A percentile compares a stretch with the other conserved stretches of the same genome.
These are phyloP conservation scores for Aspergillus nomiae DNA, from an alignment of 2,329 filamentous ascomycete genomes.

Conservation along the genomic window DNA sequence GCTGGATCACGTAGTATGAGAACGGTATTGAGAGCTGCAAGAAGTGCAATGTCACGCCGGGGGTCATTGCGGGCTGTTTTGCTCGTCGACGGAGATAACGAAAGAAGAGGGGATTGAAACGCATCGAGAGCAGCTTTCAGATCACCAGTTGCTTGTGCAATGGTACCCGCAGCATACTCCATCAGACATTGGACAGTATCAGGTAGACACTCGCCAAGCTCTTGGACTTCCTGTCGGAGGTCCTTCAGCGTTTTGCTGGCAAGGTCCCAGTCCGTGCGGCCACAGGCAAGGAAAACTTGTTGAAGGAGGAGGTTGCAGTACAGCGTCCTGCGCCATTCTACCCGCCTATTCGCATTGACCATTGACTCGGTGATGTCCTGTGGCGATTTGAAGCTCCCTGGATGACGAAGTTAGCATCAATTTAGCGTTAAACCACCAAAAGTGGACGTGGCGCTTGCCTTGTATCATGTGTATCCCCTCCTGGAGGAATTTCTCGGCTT, in stretches of 20 bases:
- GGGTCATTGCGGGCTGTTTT: slow-evolving; percentile 50
- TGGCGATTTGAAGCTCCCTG: slow-evolving; percentile 40
- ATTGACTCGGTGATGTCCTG: slow-evolving; percentile 55
- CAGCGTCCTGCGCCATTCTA: slow-evolving; percentile 66
- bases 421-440: slow-evolving; percentile 11
- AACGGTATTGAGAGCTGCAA: slow-evolving; percentile 66
- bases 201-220: slow-evolving; percentile 43
- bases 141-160: slow-evolving; percentile 75
- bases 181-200: slow-evolving; percentile 56
- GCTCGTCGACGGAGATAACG: slow-evolving; percentile 46
- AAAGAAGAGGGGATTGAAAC: slow-evolving; percentile 66
- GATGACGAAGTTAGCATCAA: slow-evolving; percentile 12
- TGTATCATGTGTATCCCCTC: slow-evolving; percentile 58
- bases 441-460: slow-evolving; percentile 30
- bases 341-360: slow-evolving; percentile 59
- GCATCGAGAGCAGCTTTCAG: slow-evolving; percentile 67
- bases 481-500: slow-evolving; percentile 58
- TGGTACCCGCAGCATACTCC: slow-evolving; percentile 73
- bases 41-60: slow-evolving; percentile 65
- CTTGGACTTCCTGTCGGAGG: slow-evolving; percentile 52
- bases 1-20: slow-evolving; percentile 70
- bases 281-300: slow-evolving; percentile 68
- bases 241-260: slow-evolving; percentile 61
- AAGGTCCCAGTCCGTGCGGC: slow-evolving; percentile 68
- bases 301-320: slow-evolving; percentile 72